A percentile compares a stretch with the other conserved stretches of the same genome.
Evolutionary conservation across 192 early-diverging fungal genomes (phyloP).

Genomic region (Geosiphon pyriformis): DNA sequence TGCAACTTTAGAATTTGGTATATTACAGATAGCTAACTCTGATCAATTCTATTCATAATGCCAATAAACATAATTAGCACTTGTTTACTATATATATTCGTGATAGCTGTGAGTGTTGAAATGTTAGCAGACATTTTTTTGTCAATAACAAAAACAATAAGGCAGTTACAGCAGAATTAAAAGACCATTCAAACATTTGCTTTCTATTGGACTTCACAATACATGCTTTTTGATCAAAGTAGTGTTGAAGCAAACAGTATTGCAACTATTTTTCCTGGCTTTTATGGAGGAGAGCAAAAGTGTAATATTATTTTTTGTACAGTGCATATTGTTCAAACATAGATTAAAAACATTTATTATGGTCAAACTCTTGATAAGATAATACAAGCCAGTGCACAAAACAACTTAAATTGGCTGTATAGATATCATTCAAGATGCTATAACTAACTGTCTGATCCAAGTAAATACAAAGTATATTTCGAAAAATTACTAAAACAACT

Average conservation of each 20-base stretch:
- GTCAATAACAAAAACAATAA: constrained; percentile 8
- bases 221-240: constrained; percentile 17
- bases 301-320: constrained; percentile 10
- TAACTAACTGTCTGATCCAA: neutral
- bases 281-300: neutral
- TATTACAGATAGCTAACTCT: constrained; percentile 5
- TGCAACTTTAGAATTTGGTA: neutral
- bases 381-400: neutral
- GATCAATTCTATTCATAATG: constrained; percentile 13
- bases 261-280: neutral
- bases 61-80: constrained; percentile 18
- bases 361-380: neutral
- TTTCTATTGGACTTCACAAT: constrained; percentile 11
- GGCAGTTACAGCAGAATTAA: constrained; percentile 2
- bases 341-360: constrained; percentile 4
- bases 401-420: neutral
- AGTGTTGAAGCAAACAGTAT: neutral
- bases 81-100: constrained; percentile 23
- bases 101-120: constrained; percentile 15
- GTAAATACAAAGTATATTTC: neutral
- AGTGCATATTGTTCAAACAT: constrained; percentile 22
- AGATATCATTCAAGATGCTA: neutral
- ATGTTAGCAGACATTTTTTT: constrained; percentile 21
- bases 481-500: neutral
- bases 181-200: constrained; percentile 1